phyloP scores from a whole-genome alignment of 176 grass and related monocot species.

The Olyra latifolia region DNA sequence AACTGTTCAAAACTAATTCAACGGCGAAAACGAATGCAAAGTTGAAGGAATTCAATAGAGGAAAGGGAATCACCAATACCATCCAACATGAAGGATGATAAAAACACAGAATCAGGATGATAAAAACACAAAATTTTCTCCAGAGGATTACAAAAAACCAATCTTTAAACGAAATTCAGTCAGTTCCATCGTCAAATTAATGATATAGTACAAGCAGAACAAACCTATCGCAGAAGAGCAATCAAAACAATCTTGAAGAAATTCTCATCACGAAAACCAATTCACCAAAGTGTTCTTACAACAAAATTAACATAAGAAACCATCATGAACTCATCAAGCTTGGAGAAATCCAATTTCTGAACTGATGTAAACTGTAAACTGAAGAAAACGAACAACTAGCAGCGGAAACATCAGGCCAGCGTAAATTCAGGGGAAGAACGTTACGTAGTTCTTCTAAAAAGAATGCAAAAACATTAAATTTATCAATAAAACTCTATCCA shows the following conservation, averaged over 20 bases:
- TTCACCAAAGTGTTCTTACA: not conserved
- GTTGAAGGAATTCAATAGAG: not conserved
- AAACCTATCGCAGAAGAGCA: constrained; percentile 1
- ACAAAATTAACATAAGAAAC: not conserved
- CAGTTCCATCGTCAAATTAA: not conserved
- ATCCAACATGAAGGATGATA: not conserved
- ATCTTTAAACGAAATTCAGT: constrained; percentile 14
- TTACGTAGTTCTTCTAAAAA: not conserved
- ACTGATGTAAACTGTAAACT: not conserved
- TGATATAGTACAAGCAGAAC: not conserved
- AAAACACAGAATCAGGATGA: not conserved
- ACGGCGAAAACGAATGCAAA: not conserved
- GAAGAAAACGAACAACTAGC: constrained; percentile 12
- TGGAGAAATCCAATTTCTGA: not conserved
- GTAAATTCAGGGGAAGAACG: constrained; percentile 20
- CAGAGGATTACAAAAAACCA: not conserved
- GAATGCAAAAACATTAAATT: too few relatives aligned
- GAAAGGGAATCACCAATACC: not conserved
- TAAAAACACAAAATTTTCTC: not conserved
- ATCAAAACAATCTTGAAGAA: not conserved
- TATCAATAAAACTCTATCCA: not conserved
- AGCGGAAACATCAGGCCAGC: not conserved
- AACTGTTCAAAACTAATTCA: not conserved
- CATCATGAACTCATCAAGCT: not conserved
- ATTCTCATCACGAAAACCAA: not conserved